A percentile compares a stretch with the other conserved stretches of the same genome.
Evolutionary conservation across 2,329 filamentous ascomycete species (phyloP).

Genomic region (Fusarium pilosicola): DNA sequence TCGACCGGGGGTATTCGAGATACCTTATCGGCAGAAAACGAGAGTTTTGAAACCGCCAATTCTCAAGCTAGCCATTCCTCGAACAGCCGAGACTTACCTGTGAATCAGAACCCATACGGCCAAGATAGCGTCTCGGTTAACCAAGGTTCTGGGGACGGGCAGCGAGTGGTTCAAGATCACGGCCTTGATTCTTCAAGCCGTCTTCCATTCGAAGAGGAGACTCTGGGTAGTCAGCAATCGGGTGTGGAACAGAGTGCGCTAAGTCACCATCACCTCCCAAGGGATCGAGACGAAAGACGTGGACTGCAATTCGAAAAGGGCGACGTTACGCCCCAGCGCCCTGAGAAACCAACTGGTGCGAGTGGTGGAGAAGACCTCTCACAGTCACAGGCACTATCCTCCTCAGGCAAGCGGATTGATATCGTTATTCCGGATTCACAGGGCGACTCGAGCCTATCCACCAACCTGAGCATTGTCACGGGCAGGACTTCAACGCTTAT

Average conservation of each 20-base stretch:
- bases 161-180: neutral
- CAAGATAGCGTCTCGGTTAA: constrained; percentile 1
- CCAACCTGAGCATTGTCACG: neutral
- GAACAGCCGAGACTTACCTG: neutral
- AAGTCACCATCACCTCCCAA: neutral
- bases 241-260: neutral
- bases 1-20: neutral
- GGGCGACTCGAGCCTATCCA: constrained; percentile 20
- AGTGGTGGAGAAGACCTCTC: neutral
- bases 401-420: constrained; percentile 6
- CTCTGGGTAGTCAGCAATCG: neutral
- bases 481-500: neutral
- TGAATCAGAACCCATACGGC: neutral
- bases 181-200: neutral
- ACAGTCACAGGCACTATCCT: neutral
- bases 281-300: neutral
- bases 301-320: neutral
- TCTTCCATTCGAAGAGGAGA: neutral
- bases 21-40: neutral
- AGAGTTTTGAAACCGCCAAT: constrained; percentile 6
- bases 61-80: neutral
- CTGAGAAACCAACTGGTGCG: neutral
- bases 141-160: neutral
- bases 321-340: neutral
- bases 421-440: constrained; percentile 39